Evolutionary conservation across 2,329 filamentous ascomycete genomes (phyloP).

Genomic region (Neocatenulostroma microsporum): DNA sequence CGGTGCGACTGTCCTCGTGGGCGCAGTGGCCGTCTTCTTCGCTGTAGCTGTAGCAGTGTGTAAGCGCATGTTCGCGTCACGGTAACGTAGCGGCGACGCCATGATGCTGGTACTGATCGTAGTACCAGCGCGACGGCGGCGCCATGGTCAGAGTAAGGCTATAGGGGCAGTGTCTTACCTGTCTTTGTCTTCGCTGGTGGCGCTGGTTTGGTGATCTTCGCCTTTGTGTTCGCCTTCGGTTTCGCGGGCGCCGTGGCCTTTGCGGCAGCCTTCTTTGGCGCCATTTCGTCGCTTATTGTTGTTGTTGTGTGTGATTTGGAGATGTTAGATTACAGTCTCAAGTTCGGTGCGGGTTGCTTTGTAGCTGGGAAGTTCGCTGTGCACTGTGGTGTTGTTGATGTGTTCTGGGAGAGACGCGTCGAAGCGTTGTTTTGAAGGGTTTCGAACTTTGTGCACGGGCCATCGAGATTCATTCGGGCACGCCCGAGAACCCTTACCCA

Average conservation of each 20-base stretch:
- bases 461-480: too few species aligned
- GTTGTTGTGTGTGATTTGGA: too few species aligned
- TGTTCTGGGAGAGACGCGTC: too few species aligned
- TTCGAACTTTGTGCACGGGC: too few species aligned
- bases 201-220: conserved; percentile 12
- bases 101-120: neutral
- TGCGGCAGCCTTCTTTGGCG: conserved; percentile 3
- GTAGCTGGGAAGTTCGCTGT: too few species aligned
- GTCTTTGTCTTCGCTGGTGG: conserved; percentile 5
- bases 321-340: too few species aligned
- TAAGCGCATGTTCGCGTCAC: conserved; percentile 6
- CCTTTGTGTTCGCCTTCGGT: conserved; percentile 10
- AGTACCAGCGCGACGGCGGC: neutral
- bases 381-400: too few species aligned
- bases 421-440: too few species aligned
- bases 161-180: conserved; percentile 11
- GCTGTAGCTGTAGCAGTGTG: conserved; percentile 8
- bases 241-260: neutral
- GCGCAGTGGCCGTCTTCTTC: conserved; percentile 9
- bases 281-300: too few species aligned
- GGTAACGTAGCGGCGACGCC: neutral
- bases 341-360: too few species aligned
- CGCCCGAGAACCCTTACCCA: too few species aligned
- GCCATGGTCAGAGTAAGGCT: neutral
- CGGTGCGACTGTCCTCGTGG: conserved; percentile 3